Base-by-base conservation (phyloP, 495 filamentous ascomycete species). In the Talaromyces nanjingensis region DNA sequence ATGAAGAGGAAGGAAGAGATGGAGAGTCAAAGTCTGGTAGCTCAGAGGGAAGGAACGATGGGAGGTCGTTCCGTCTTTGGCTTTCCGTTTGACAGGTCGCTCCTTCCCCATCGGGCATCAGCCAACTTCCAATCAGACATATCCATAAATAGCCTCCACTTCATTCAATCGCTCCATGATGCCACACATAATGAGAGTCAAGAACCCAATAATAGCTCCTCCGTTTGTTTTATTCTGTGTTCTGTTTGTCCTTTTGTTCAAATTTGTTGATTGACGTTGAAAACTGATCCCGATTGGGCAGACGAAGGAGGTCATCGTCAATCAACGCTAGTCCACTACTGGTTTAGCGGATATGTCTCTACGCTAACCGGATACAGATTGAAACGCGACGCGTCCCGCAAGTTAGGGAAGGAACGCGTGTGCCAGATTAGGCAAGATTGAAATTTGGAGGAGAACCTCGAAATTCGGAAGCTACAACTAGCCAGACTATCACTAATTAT, bases 391-490 rank as follows among this genome's bases (percentile, higher is more conserved):
- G 24, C 52, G 52, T 55, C 24, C 52, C 45, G 18, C 18, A 20
- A 49, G 8, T 42, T 3, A 42, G 22, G 9, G 52, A 24, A 29
- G 52, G 9, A 55, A 55, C 52, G 52, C 52, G 52, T 55, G 20
- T 25, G 8, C 52, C 52, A 25, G 11, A 55, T 55, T 55, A 55
- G 52, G 52, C 52, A 55, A 55, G 52, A 55, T 55, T 55, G 52
- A 49, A 49, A 20, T 49, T 49, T 49, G n/a, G 45, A n/a, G 42
- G 39, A n/a, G 39, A 42, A 42, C 16, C 39, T 42, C 39, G 39
- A n/a, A 47, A 6, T 24, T 24, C 2, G 22, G 22, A 5, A 49
- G 2, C 45, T 20, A 6, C n/a, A 20, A 20, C 45, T 4, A 39
- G 27, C 33, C 9, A 12, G 11, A 37, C 9, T 11, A 37, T 37